phyloP scores from a whole-genome alignment of 495 filamentous ascomycete species.

The Trichoderma gamsii region DNA sequence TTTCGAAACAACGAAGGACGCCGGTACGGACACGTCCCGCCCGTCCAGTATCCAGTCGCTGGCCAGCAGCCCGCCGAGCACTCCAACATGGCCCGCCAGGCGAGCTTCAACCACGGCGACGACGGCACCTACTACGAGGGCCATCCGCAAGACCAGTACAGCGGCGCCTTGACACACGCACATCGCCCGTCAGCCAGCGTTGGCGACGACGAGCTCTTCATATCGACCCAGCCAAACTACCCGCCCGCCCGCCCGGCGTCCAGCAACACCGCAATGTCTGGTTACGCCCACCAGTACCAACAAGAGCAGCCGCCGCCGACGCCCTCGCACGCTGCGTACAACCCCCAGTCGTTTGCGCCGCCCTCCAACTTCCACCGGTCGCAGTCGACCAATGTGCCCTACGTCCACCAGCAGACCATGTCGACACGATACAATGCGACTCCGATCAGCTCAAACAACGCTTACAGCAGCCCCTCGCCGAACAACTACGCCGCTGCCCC shows the following conservation, averaged over 20 bases:
- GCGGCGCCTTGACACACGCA: constrained; percentile 19
- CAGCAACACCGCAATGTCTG: constrained; percentile 40
- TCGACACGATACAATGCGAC: constrained; percentile 25
- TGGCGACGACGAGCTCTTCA: constrained; percentile 45
- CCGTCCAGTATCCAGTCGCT: constrained; percentile 49
- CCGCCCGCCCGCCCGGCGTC: constrained; percentile 35
- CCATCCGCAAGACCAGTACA: constrained; percentile 13
- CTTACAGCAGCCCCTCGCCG: constrained; percentile 30
- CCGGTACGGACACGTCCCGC: constrained; percentile 52
- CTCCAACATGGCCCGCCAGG: constrained; percentile 45
- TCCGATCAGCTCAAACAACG: constrained; percentile 2
- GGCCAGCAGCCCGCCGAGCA: constrained; percentile 30
- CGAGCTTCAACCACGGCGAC: constrained; percentile 76
- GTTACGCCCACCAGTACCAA: constrained; percentile 55
- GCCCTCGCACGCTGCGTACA: constrained; percentile 59
- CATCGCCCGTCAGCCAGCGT: constrained; percentile 22
- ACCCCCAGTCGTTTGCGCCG: constrained; percentile 69
- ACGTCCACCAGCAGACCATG: constrained; percentile 32
- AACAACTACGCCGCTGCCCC: constrained; percentile 33
- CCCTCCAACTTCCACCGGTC: constrained; percentile 32
- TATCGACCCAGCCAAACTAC: constrained; percentile 34
- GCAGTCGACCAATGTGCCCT: constrained; percentile 47
- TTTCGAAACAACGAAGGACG: constrained; percentile 49
- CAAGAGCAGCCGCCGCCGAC: constrained; percentile 39
- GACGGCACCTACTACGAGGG: constrained; percentile 53